These are phyloP conservation scores for Alternaria metachromatica DNA, from an alignment of 2,329 filamentous ascomycete genomes.

Conservation along the genomic window DNA sequence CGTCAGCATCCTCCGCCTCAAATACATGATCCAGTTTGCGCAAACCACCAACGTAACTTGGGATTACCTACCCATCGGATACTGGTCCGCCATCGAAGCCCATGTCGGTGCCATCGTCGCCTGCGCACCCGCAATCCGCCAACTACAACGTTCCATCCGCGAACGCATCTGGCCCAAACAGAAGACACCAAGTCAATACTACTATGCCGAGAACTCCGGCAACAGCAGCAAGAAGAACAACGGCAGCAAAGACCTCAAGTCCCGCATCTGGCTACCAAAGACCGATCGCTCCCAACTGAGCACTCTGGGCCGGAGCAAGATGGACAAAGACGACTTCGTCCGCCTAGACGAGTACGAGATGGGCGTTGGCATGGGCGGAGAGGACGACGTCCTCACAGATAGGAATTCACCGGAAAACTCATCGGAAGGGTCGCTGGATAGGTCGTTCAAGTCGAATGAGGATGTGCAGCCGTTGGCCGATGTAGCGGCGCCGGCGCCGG, in stretches of 20 bases:
- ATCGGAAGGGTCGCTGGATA: background rate
- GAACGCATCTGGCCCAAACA: slow-evolving; percentile 3
- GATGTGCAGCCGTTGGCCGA: background rate
- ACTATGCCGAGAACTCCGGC: background rate
- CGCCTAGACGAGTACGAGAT: slow-evolving; percentile 2
- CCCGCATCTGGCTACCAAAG: background rate
- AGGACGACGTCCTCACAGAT: background rate
- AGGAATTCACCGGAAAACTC: background rate
- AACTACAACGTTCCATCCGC: slow-evolving; percentile 13
- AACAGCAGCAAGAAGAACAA: background rate
- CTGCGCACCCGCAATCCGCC: slow-evolving; percentile 25
- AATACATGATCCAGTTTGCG: slow-evolving; percentile 53
- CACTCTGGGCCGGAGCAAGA: background rate
- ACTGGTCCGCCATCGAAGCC: slow-evolving; percentile 37
- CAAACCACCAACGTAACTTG: slow-evolving; percentile 51
- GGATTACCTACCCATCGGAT: slow-evolving; percentile 39
- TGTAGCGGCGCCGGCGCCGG: background rate
- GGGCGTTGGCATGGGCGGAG: background rate
- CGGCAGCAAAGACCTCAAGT: background rate
- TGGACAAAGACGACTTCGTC: slow-evolving; percentile 5
- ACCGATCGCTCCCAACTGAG: background rate
- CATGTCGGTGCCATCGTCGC: slow-evolving; percentile 37
- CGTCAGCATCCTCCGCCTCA: slow-evolving; percentile 53
- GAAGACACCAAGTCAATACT: background rate
- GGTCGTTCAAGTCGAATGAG: background rate